Evolutionary conservation across 176 grass and related monocot species (phyloP), one percentile per base, ranked within the genome.

Genomic region (Avena eriantha): DNA sequence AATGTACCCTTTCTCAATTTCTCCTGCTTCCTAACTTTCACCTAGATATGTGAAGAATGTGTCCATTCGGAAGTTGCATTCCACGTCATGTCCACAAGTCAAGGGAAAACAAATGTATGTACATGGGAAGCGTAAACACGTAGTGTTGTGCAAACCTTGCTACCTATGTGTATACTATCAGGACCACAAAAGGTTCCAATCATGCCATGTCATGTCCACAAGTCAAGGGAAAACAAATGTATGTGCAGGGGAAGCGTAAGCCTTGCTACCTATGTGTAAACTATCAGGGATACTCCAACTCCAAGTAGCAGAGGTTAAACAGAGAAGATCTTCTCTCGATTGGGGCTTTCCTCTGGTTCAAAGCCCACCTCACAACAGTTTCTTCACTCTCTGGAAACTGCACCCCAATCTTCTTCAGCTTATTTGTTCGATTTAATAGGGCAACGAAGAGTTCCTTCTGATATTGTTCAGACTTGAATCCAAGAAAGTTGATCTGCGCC

Each of bases 391-490:
- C 54, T 6, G 48, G 34, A 69, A 78, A 82, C 72, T 82, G 72
- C 82, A 91, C 13, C 23, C 4, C 45, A 6, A 88, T 18, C 63
- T 78, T 88, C 63, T 78, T 85, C 71, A 85, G 63, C 5, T 85
- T 85, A 11, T 77, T 72, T 77, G 72, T 78, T 78, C 7, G 33
- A 35, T 79, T 88, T 71, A 91, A 46, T 22, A 91, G 53, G 43
- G 61, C 71, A 39, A 61, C 8, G 0, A 88, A 11, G 39, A 91
- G 78, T 4, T 70, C 35, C 71, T 77, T 54, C 48, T 77, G 69
- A 54, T 82, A 91, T n/a, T 43, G 22, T 82, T 77, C 26, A 85
- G 82, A 54, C 54, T 54, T 85, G 43, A 91, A 88, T 76, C 61
- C 78, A 21, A 77, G 41, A 85, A 88, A 88, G 22, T 15, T 88